Base-by-base conservation (phyloP, 2,329 filamentous ascomycete species). In the Exophiala lecanii-corni region DNA sequence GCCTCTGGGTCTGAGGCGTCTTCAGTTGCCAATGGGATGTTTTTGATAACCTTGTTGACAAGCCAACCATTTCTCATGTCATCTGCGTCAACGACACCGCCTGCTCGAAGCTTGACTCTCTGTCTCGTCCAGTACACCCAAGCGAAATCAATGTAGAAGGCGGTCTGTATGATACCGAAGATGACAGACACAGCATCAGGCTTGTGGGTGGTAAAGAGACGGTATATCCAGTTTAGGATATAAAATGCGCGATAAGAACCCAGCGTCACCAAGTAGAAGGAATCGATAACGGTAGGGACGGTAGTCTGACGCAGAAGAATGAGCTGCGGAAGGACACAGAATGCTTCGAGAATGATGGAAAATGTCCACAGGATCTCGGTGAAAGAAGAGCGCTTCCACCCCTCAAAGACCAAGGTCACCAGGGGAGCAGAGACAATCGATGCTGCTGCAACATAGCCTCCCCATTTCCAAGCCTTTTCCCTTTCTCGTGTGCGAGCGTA, bases 71-170 rank as follows among this genome's bases (percentile, higher is more conserved):
- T 82, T 51, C 82, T 77, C 60, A 94, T 73, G 61, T 97, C 91
- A 53, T 96, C 89, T 3, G 84, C 83, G 60, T 97, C 91, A 10
- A 97, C 87, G 13, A 96, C 75, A 5, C 88, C 87, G 33, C 91
- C 91, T 54, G 80, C 82, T 49, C 91, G 79, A 12, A 97, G 81
- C 81, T 96, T 96, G 59, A 97, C 89, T 44, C 89, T 80, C 70
- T 96, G 91, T 51, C 91, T 79, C 9, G 84, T 86, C 70, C 86
- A 96, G 72, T 97, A 97, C 1, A 97, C 89, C 89, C 89, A 96
- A 25, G 88, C 89, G 62, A 97, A 97, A 66, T 97, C 91, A 55
- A 89, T 63, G 65, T 96, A 96, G 32, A 96, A 78, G 1, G 84
- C 81, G 0, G 89, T 96, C 69, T 97, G 91, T 18, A 97, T 72